These are phyloP conservation scores for Epichloe hybrida DNA, from an alignment of 2,329 filamentous ascomycete genomes.

Conservation along the genomic window DNA sequence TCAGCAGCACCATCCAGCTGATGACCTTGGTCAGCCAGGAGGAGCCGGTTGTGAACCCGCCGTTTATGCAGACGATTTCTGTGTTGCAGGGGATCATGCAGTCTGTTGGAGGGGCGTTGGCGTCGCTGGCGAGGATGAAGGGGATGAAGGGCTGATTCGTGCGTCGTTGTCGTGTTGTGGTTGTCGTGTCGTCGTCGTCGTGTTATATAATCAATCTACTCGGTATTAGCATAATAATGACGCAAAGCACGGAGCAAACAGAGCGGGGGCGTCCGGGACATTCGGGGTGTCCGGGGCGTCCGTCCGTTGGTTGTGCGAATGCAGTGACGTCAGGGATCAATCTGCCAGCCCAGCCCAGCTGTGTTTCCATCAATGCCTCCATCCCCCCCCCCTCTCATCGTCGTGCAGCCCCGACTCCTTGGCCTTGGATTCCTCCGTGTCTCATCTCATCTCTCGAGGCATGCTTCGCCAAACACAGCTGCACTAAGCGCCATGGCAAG, in stretches of 20 bases:
- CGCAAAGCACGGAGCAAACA: no score
- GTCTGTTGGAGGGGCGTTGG: not conserved
- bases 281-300: no score
- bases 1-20: not conserved
- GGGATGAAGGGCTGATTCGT: not conserved
- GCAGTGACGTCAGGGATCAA: no score
- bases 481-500: conserved; percentile 29
- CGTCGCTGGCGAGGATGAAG: not conserved
- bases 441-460: not conserved
- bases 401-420: no score
- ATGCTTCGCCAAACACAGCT: not conserved
- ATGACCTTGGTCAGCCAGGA: not conserved
- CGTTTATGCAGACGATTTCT: not conserved
- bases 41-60: not conserved
- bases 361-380: no score
- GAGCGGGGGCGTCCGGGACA: no score
- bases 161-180: not conserved
- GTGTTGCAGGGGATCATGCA: not conserved
- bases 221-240: no score
- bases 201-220: no score
- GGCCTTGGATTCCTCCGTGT: not conserved
- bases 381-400: no score
- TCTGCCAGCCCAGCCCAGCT: no score
- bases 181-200: no score
- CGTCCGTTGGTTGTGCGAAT: no score